Percentiles rank a stretch among this genome's conserved stretches.
phyloP scores from a whole-genome alignment of 768 basidiomycete genomes.

The Boletus subparvulus region DNA sequence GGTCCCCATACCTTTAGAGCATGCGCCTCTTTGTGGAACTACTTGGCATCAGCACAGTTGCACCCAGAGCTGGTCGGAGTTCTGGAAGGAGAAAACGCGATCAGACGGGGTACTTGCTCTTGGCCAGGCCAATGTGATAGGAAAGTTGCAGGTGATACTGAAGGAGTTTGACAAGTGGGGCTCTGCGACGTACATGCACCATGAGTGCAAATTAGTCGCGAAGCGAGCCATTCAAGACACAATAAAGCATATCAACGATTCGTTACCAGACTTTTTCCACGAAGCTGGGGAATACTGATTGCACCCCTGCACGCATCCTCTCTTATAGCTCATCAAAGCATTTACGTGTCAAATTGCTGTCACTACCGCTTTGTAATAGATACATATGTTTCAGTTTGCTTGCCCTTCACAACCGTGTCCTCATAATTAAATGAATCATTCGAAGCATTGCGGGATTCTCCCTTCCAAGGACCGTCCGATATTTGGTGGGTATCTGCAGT shows the following conservation, averaged over 20 bases:
- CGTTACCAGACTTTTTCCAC: slow-evolving; percentile 61
- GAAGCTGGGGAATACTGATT: slow-evolving; percentile 34
- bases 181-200: slow-evolving; percentile 75
- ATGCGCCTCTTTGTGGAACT: slow-evolving; percentile 59
- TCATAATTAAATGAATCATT: slow-evolving; percentile 24
- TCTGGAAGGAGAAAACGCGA: slow-evolving; percentile 75
- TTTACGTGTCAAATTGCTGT: not conserved
- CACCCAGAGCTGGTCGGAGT: slow-evolving; percentile 71
- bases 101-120: slow-evolving; percentile 58
- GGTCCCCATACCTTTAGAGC: slow-evolving; percentile 60
- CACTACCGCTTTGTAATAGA: not conserved
- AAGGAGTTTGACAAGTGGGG: slow-evolving; percentile 74
- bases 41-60: slow-evolving; percentile 76
- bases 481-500: slow-evolving; percentile 12
- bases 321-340: not conserved
- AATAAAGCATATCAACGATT: slow-evolving; percentile 57
- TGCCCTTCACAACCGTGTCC: slow-evolving; percentile 29
- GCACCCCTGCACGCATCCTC: too few relatives aligned
- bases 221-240: slow-evolving; percentile 54
- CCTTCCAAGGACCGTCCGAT: slow-evolving; percentile 34
- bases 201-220: slow-evolving; percentile 63
- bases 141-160: slow-evolving; percentile 58
- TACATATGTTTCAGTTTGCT: slow-evolving; percentile 9
- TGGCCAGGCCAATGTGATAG: slow-evolving; percentile 65
- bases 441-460: slow-evolving; percentile 2